phyloP scores from a whole-genome alignment of 306 rosid genomes.

The Vicia sativa region DNA sequence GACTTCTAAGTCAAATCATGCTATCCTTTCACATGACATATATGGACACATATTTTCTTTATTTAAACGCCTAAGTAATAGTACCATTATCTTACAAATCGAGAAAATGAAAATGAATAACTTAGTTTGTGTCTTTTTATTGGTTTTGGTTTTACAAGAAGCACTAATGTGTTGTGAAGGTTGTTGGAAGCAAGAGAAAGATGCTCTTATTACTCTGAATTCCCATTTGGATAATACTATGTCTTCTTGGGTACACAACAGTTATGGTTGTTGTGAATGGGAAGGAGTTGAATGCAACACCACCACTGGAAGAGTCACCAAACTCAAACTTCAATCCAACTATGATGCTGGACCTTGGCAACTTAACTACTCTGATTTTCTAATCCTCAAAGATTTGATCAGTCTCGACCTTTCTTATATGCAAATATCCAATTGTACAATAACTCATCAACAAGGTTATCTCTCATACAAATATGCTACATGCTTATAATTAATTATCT shows the following conservation, averaged over 20 bases:
- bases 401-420: background rate
- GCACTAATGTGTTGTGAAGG: constrained; percentile 7
- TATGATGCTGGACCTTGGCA: background rate
- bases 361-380: constrained; percentile 19
- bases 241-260: background rate
- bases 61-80: too few relatives aligned
- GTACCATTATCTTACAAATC: too few relatives aligned
- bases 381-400: constrained; percentile 14
- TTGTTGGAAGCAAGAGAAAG: constrained; percentile 36
- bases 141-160: background rate
- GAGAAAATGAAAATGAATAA: too few relatives aligned
- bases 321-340: background rate
- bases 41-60: too few relatives aligned
- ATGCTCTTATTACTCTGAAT: background rate
- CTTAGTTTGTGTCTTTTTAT: too few relatives aligned
- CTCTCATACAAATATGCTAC: background rate
- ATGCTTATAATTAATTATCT: too few relatives aligned
- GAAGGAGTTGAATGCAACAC: constrained; percentile 3
- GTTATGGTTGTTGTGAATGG: constrained; percentile 28
- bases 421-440: background rate
- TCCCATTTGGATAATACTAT: background rate
- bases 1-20: too few relatives aligned
- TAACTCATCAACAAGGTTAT: background rate
- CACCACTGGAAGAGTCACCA: constrained; percentile 5
- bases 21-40: too few relatives aligned